Base-by-base conservation (phyloP, 768 basidiomycete genomes). In the Pleurotus pulmonarius region DNA sequence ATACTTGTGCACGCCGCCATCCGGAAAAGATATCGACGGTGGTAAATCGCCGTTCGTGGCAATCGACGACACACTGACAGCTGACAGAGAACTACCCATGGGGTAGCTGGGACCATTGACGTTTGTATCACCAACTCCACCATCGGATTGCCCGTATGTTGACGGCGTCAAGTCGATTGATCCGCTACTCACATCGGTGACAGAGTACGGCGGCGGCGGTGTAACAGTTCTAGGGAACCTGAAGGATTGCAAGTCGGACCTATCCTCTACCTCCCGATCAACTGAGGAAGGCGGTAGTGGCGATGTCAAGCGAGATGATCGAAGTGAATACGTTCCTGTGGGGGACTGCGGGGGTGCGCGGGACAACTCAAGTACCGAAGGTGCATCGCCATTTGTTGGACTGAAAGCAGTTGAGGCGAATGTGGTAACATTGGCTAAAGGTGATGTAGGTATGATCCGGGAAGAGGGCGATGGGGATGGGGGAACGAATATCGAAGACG, bases 111-210 rank as follows among this genome's bases (percentile, higher is more conserved):
- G 9, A 11, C 29, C 7, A 34, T 8, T 11, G 9, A 9, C 9
- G 29, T 34, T 9, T 11, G 9, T 8, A 8, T 34, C 29, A 11
- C 11, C 29, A 9, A 49, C 48, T n/a, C 29, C 7, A 20, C 16
- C 48, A 5, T 25, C 15, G 13, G 20, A 20, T 11, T 20, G 26
- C 20, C 15, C 13, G 6, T 16, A 26, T n/a, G 9, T 13, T 15
- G 48, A 15, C 15, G 37, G 62, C 43, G 15, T 55, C 41, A 59
- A 66, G 49, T 61, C 59, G 13, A 55, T 46, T 12, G 61, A 46
- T 43, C 60, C 38, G 7, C 62, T 6, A 29, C 61, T 61, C 12
- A 63, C 40, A 22, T 54, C 56, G 26, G 51, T 53, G 37, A 41
- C 11, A 9, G 51, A 40, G 26, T 53, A 53, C 5, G 51, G 51